These are phyloP conservation scores for Chalciporus pseudorubinellus DNA, from an alignment of 768 basidiomycete genomes.

Conservation along the genomic window DNA sequence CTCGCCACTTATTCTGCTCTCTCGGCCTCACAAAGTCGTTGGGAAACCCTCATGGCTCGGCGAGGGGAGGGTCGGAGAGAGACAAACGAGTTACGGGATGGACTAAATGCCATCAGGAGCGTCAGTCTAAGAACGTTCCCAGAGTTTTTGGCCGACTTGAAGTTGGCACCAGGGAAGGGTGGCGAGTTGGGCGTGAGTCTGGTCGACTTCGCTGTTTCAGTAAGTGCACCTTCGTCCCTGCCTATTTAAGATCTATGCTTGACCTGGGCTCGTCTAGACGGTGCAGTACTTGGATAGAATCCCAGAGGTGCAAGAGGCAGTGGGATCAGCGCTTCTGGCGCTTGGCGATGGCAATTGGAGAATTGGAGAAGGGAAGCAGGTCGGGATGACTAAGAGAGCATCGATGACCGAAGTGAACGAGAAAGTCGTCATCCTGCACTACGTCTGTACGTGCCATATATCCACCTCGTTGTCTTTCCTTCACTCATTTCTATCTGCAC, in stretches of 20 bases:
- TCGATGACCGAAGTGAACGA: slow-evolving; percentile 62
- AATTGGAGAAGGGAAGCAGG: slow-evolving; percentile 80
- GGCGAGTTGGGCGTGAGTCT: slow-evolving; percentile 64
- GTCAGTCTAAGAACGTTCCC: slow-evolving; percentile 82
- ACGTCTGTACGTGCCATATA: slow-evolving; percentile 53
- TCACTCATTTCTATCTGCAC: no score
- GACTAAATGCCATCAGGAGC: slow-evolving; percentile 57
- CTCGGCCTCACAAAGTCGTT: slow-evolving; percentile 52
- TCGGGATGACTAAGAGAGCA: no score
- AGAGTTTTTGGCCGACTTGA: slow-evolving; percentile 78
- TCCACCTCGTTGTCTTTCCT: neutral
- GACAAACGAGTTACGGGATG: slow-evolving; percentile 71
- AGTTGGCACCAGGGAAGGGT: slow-evolving; percentile 54
- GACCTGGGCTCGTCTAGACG: slow-evolving; percentile 41
- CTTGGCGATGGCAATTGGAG: slow-evolving; percentile 90
- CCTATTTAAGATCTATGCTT: neutral
- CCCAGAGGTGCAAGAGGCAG: slow-evolving; percentile 67
- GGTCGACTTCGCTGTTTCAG: slow-evolving; percentile 57
- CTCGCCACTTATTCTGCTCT: slow-evolving; percentile 66
- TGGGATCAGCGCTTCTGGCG: slow-evolving; percentile 59
- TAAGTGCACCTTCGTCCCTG: slow-evolving; percentile 28
- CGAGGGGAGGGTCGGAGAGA: slow-evolving; percentile 47
- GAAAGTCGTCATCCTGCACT: slow-evolving; percentile 67
- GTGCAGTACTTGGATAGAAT: slow-evolving; percentile 67
- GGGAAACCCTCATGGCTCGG: slow-evolving; percentile 62